A percentile compares a stretch with the other conserved stretches of the same genome.
These are phyloP conservation scores for Kickxella alabastrina DNA, from an alignment of 192 early-diverging fungal genomes.

Conservation along the genomic window DNA sequence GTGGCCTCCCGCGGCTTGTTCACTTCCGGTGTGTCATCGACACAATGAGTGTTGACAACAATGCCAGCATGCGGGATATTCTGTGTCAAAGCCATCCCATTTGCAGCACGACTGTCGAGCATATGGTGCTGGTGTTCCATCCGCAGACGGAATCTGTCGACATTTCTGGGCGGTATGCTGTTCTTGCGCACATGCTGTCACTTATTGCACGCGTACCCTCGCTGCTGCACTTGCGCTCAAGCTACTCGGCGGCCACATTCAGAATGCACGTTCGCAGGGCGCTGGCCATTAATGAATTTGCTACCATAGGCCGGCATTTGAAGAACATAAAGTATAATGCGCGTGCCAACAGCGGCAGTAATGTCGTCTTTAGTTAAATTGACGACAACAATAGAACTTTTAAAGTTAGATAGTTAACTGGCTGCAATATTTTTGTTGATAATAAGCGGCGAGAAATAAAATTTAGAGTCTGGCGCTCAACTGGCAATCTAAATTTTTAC, in stretches of 20 bases:
- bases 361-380: too few species aligned
- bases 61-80: not conserved
- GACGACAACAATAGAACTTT: too few species aligned
- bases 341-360: not conserved
- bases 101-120: not conserved
- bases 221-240: not conserved
- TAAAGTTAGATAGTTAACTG: too few species aligned
- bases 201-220: not conserved
- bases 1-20: not conserved
- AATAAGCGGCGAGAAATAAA: too few species aligned
- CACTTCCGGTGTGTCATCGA: not conserved
- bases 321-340: not conserved
- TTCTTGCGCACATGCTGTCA: not conserved
- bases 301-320: not conserved
- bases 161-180: not conserved
- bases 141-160: not conserved
- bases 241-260: not conserved
- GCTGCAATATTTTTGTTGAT: too few species aligned
- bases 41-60: not conserved
- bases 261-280: not conserved
- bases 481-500: too few species aligned
- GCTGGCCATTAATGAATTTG: not conserved
- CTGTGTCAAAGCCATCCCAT: not conserved
- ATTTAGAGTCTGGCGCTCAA: too few species aligned
- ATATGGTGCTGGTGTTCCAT: conserved; percentile 1